Percentiles rank a stretch among this genome's conserved stretches.
Evolutionary conservation across 371 early-diverging fungal species (phyloP).

Genomic region (Mortierella sp.): DNA sequence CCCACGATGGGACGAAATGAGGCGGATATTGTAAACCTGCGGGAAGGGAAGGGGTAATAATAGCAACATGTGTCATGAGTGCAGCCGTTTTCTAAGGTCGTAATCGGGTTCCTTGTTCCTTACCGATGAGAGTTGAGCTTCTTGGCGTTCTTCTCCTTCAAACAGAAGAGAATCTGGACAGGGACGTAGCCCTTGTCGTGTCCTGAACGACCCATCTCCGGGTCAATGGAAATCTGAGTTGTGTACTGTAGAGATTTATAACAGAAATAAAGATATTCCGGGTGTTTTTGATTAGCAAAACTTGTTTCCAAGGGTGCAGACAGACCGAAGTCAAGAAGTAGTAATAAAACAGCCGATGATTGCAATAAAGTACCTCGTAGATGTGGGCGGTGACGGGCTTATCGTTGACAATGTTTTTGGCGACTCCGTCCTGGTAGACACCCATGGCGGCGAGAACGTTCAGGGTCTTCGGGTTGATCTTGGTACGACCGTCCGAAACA

Average conservation of each 20-base stretch:
- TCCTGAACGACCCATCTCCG: conserved; percentile 71
- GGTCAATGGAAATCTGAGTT: conserved; percentile 79
- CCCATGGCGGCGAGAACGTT: conserved; percentile 85
- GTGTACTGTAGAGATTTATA: conserved; percentile 67
- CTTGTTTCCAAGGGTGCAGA: not conserved
- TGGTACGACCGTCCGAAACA: conserved; percentile 72
- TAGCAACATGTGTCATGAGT: not conserved
- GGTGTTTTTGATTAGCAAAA: not conserved
- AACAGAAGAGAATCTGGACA: conserved; percentile 82
- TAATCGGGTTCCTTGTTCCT: not conserved
- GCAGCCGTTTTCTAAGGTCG: not conserved
- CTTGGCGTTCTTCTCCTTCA: conserved; percentile 81
- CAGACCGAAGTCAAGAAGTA: not conserved
- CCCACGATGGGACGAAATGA: not conserved
- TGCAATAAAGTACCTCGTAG: conserved; percentile 73
- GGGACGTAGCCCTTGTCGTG: conserved; percentile 80
- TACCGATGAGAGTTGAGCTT: conserved; percentile 88
- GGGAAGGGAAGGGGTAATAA: not conserved
- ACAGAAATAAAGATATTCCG: not conserved
- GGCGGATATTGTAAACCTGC: not conserved
- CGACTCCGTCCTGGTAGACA: conserved; percentile 85
- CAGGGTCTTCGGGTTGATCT: conserved; percentile 76
- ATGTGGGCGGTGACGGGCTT: conserved; percentile 81
- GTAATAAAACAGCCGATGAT: not conserved
- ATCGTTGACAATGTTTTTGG: conserved; percentile 76